Evolutionary conservation across 345 rosid species (phyloP).

Genomic region (Lumnitzera littorea): DNA sequence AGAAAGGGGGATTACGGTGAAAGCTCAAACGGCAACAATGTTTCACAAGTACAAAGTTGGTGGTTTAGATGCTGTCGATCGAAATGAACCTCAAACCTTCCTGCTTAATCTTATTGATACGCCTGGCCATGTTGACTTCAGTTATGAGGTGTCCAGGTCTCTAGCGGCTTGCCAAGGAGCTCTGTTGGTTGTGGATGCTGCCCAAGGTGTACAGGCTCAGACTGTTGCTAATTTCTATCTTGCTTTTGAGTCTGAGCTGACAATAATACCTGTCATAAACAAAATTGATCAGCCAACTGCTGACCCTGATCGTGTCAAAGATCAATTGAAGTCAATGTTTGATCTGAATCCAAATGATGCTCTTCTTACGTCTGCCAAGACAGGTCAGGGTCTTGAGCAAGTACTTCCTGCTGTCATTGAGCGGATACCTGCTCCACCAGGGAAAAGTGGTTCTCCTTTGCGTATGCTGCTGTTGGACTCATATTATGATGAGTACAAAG

Average conservation of each 20-base stretch:
- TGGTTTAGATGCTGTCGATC: constrained; percentile 13
- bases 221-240: constrained; percentile 97
- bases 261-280: constrained; percentile 80
- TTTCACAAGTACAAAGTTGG: constrained; percentile 37
- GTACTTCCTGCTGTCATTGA: constrained; percentile 89
- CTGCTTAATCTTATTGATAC: constrained; percentile 85
- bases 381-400: constrained; percentile 84
- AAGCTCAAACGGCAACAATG: constrained; percentile 98
- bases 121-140: constrained; percentile 97
- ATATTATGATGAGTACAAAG: constrained; percentile 87
- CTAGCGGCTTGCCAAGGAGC: constrained; percentile 99
- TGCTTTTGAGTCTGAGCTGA: constrained; percentile 80
- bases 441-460: constrained; percentile 50
- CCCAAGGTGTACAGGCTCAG: constrained; percentile 98
- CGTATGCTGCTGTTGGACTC: constrained; percentile 95
- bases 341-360: constrained; percentile 80
- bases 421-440: constrained; percentile 87
- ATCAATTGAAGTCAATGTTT: constrained; percentile 91
- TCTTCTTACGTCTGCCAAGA: constrained; percentile 93
- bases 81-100: constrained; percentile 29
- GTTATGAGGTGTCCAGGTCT: constrained; percentile 97
- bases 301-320: constrained; percentile 95
- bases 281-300: constrained; percentile 99
- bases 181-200: constrained; percentile 95
- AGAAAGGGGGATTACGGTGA: constrained; percentile 96